A percentile compares a stretch with the other conserved stretches of the same genome.
phyloP scores from a whole-genome alignment of 2,329 filamentous ascomycete genomes.

The Leptographium lundbergii region DNA sequence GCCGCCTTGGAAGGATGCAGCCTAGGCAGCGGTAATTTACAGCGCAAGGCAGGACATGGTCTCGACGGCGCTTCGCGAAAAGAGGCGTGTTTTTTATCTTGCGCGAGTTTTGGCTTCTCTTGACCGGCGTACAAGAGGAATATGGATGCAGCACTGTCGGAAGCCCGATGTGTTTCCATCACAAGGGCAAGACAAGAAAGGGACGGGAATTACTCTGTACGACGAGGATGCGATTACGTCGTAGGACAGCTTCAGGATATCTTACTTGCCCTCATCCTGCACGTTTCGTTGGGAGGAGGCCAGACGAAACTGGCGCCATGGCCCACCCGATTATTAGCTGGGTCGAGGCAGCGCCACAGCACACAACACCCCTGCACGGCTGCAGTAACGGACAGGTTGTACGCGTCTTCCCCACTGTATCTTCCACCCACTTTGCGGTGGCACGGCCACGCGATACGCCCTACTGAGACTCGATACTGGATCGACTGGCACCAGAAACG shows the following conservation, averaged over 20 bases:
- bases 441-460: constrained; percentile 1
- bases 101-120: too few relatives aligned
- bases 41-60: neutral
- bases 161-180: neutral
- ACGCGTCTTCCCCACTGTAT: neutral
- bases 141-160: neutral
- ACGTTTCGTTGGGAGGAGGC: neutral
- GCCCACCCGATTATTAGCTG: neutral
- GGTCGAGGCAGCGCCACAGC: neutral
- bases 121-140: neutral
- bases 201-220: neutral
- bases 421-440: neutral
- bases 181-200: neutral
- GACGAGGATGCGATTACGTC: too few relatives aligned
- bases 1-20: neutral
- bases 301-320: neutral
- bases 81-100: too few relatives aligned
- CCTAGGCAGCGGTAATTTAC: neutral
- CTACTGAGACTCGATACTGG: neutral
- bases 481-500: too few relatives aligned
- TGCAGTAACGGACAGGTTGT: neutral
- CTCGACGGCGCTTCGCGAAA: too few relatives aligned
- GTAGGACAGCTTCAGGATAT: too few relatives aligned
- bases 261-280: neutral
- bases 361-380: neutral